Percentiles rank a stretch among this genome's conserved stretches.
phyloP scores from a whole-genome alignment of 1,139 yeast species.

The Oligophagozyma castellii region DNA sequence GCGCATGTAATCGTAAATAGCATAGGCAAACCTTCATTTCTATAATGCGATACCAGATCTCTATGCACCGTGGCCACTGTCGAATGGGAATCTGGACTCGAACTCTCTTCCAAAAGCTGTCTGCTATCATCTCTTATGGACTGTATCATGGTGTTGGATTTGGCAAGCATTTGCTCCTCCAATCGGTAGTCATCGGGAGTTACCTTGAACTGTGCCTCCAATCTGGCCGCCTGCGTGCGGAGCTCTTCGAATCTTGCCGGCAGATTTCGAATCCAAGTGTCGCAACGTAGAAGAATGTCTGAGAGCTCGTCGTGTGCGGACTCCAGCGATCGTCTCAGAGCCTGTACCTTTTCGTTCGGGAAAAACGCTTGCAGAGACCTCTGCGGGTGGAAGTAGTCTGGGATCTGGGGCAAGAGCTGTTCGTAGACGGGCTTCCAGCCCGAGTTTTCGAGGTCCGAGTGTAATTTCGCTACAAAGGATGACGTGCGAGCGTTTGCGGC shows the following conservation, averaged over 20 bases:
- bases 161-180: slow-evolving; percentile 15
- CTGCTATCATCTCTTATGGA: no score
- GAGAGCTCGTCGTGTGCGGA: slow-evolving; percentile 9
- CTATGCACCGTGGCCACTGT: no score
- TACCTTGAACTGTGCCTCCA: slow-evolving; percentile 7
- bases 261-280: no score
- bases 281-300: slow-evolving; percentile 16
- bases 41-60: no score
- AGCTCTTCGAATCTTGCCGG: background rate
- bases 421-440: slow-evolving; percentile 37
- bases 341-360: slow-evolving; percentile 12
- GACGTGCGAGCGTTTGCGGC: slow-evolving; percentile 35
- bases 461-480: slow-evolving; percentile 26
- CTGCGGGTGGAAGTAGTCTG: no score
- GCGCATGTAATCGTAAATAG: no score
- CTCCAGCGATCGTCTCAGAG: slow-evolving; percentile 6
- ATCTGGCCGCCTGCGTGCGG: slow-evolving; percentile 14
- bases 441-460: slow-evolving; percentile 10
- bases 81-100: no score
- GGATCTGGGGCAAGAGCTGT: slow-evolving; percentile 9
- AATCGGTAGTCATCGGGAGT: slow-evolving; percentile 9
- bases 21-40: no score
- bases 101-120: no score
- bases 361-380: slow-evolving; percentile 29
- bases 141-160: slow-evolving; percentile 14